Evolutionary conservation across 306 rosid genomes (phyloP).

Genomic region (Elaeagnus macrophylla): DNA sequence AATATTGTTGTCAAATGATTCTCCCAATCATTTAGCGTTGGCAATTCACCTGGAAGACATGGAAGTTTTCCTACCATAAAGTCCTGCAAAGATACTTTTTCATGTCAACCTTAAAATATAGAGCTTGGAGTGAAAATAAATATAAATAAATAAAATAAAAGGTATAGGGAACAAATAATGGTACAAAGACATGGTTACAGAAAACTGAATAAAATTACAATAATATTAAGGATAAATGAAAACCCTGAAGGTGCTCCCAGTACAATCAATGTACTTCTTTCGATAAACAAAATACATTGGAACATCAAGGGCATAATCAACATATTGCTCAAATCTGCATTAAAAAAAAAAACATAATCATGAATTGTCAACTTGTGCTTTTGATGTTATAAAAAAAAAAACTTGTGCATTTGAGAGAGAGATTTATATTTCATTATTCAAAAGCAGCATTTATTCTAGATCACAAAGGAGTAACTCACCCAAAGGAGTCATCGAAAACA

Average conservation of each 20-base stretch:
- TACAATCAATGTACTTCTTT: slow-evolving; percentile 55
- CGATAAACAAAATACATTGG: slow-evolving; percentile 81
- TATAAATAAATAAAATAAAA: too few relatives aligned
- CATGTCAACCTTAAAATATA: neutral
- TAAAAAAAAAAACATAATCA: neutral
- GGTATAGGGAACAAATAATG: neutral
- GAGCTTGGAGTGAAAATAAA: neutral
- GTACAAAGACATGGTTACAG: neutral
- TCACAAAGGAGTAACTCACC: slow-evolving; percentile 17
- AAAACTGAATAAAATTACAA: slow-evolving; percentile 3
- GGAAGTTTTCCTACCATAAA: slow-evolving; percentile 71
- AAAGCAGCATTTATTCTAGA: too few relatives aligned
- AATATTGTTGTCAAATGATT: slow-evolving; percentile 80
- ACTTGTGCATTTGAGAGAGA: neutral
- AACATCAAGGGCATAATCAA: slow-evolving; percentile 86
- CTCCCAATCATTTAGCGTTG: slow-evolving; percentile 84
- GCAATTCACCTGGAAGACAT: slow-evolving; percentile 71
- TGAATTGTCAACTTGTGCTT: neutral
- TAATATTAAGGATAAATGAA: slow-evolving; percentile 21
- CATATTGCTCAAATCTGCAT: slow-evolving; percentile 80
- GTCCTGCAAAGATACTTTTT: slow-evolving; percentile 38
- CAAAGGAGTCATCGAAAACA: slow-evolving; percentile 48
- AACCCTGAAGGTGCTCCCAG: slow-evolving; percentile 87
- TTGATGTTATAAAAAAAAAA: slow-evolving; percentile 3
- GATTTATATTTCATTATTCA: too few relatives aligned